Base-by-base conservation (phyloP, 2,329 filamentous ascomycete species). In the Colletotrichum lentis region DNA sequence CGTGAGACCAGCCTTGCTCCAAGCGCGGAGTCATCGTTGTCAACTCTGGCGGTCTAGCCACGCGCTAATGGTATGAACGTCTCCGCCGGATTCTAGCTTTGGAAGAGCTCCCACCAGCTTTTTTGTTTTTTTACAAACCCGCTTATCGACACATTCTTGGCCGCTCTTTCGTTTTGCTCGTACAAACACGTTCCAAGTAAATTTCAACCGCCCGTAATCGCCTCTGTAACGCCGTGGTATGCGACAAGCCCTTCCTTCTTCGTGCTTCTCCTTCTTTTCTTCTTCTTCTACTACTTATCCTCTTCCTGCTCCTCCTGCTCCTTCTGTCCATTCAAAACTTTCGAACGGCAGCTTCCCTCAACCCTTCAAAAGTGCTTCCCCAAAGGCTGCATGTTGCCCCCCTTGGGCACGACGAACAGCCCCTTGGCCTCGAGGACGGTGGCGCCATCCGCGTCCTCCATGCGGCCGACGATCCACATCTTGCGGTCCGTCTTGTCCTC, bases 391-490 rank as follows among this genome's bases (percentile, higher is more conserved):
- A 62, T 46, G 2, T 62, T 39, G 1, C 35, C 52, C 6, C 63
- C 64, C 56, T 71, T 71, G n/a, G 69, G 69, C 50, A 70, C 69
- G 2, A 71, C 69, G 54, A 70, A 71, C 46, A 71, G 37, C 18
- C 58, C 69, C 46, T 37, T 64, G 1, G 69, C 62, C 60, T 71
- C 69, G 31, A 54, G 10, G 10, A 46, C 55, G 5, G 59, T 31
- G 22, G 41, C 63, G 5, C 63, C 67, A 0, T 62, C 56, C 1
- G 54, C 43, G 3, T 37, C 50, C 55, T 68, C 63, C 67, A 71
- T 70, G 5, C 63, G 37, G 5, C 67, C 69, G 20, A 57, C 11
- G 27, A 71, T 24, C 62, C 63, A 71, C 55, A 71, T 18, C 67
- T 71, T 71, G 8, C 69, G 55, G 22, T 63, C 56, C 43, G 50